Base-by-base conservation (phyloP, 768 basidiomycete genomes). In the Suillus luteus region DNA sequence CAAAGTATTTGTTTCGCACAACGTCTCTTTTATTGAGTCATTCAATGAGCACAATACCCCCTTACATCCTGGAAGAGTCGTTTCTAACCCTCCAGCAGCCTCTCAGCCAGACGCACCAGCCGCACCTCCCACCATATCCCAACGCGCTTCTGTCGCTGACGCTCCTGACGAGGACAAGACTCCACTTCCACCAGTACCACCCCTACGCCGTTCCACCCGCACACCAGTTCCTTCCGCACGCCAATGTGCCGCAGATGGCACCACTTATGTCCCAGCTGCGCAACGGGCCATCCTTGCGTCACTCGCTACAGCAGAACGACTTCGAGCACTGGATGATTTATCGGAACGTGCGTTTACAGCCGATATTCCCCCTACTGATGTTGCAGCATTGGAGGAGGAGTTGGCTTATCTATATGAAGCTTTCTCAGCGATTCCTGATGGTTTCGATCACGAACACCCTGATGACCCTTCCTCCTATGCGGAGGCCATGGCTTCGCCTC, bases 11-110 rank as follows among this genome's bases (percentile, higher is more conserved):
- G 24, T 62, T 6, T 64, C 57, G 0, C 44, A 61, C 54, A 68
- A 72, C 48, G 70, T 74, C n/a, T 51, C 44, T 0, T 74, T 73
- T 37, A 62, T 71, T 24, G 64, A 71, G 46, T 64, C 49, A 8
- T 62, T 9, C 9, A 9, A 41, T 41, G 15, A 5, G 5, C 15
- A 41, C 6, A 5, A 41, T 6, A 41, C 40, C 1, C 40, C 40
- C 5, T 17, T 41, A 41, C 40, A 41, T 17, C 40, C 40, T 17
- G 40, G 40, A 0, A 41, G 5, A 5, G 6, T 2, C 5, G 0
- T 41, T 0, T 41, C 40, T 41, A 41, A 41, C 40, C 40, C 40
- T 17, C 40, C 40, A 1, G 40, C 40, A 17, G 14, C 40, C 40
- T 41, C 15, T 6, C 4, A 1, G 1, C 40, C 40, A 15, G 40